phyloP scores from a whole-genome alignment of 345 rosid genomes.

The Hibiscus mutabilis region DNA sequence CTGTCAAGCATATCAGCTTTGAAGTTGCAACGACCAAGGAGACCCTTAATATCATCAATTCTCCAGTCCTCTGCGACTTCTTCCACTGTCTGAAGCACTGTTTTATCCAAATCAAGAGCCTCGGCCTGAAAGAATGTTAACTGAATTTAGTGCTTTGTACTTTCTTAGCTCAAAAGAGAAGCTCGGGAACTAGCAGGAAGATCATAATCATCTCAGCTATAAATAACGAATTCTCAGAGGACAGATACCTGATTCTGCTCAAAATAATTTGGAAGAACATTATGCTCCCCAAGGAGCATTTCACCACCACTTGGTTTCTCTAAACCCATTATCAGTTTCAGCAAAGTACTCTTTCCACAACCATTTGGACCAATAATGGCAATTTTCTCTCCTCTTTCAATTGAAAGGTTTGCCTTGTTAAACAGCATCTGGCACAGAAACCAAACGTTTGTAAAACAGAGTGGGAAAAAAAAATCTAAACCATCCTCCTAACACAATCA shows the following conservation, averaged over 20 bases:
- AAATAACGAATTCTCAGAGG: not conserved
- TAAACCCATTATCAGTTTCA: slow-evolving; percentile 76
- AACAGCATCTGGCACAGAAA: slow-evolving; percentile 52
- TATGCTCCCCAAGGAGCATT: slow-evolving; percentile 80
- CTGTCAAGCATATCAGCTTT: slow-evolving; percentile 94
- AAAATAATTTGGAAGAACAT: slow-evolving; percentile 90
- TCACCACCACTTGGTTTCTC: slow-evolving; percentile 69
- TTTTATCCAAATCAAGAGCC: slow-evolving; percentile 87
- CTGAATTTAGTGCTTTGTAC: slow-evolving; percentile 1
- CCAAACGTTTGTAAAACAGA: slow-evolving; percentile 8
- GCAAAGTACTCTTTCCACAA: slow-evolving; percentile 86
- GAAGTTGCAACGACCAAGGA: slow-evolving; percentile 96
- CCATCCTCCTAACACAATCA: not conserved
- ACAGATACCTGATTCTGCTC: slow-evolving; percentile 89
- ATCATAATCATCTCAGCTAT: not conserved
- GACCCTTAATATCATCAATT: slow-evolving; percentile 88
- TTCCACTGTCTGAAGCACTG: slow-evolving; percentile 77
- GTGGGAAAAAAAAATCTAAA: not conserved
- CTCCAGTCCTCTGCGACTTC: slow-evolving; percentile 96
- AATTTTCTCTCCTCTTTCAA: slow-evolving; percentile 80
- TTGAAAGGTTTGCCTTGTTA: slow-evolving; percentile 59
- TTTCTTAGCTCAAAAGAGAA: not conserved
- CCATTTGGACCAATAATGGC: slow-evolving; percentile 99
- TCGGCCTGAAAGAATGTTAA: slow-evolving; percentile 50
- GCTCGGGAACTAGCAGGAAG: not conserved